Percentiles rank a stretch among this genome's conserved stretches.
phyloP scores from a whole-genome alignment of 768 basidiomycete genomes.

The Tricholoma matsutake region DNA sequence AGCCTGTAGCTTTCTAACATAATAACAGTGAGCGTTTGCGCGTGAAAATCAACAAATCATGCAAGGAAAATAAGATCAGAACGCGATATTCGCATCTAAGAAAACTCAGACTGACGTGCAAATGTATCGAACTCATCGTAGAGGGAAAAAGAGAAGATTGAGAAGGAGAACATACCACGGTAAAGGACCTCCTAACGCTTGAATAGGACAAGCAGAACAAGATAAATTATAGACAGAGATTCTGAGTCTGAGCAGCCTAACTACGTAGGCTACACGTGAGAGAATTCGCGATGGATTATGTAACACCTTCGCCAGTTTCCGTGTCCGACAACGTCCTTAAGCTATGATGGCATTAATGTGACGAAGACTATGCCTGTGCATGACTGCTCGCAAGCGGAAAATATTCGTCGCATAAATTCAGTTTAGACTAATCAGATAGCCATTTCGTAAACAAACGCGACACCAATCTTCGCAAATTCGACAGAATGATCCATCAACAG shows the following conservation, averaged over 20 bases:
- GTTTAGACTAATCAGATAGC: slow-evolving; percentile 15
- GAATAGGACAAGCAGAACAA: too few relatives aligned
- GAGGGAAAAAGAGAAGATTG: background rate
- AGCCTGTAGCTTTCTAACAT: background rate
- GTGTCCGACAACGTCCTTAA: too few relatives aligned
- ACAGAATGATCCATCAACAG: slow-evolving; percentile 49
- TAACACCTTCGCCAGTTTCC: too few relatives aligned
- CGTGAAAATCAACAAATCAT: background rate
- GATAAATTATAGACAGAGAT: background rate
- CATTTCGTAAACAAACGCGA: slow-evolving; percentile 57
- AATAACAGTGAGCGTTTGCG: background rate
- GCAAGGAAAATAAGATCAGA: slow-evolving; percentile 17
- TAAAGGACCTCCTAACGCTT: background rate
- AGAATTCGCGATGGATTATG: background rate
- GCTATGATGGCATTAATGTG: background rate
- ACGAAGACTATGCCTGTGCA: too few relatives aligned
- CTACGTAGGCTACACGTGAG: background rate
- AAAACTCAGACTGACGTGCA: slow-evolving; percentile 46
- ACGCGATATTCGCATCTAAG: slow-evolving; percentile 18
- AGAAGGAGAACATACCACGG: background rate
- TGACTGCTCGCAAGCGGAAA: background rate
- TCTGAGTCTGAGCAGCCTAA: background rate
- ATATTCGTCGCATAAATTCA: background rate
- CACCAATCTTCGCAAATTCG: slow-evolving; percentile 58
- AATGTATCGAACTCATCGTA: slow-evolving; percentile 25